These are phyloP conservation scores for Camellia lanceoleosa DNA, from an alignment of 148 eudicot genomes.

Conservation along the genomic window DNA sequence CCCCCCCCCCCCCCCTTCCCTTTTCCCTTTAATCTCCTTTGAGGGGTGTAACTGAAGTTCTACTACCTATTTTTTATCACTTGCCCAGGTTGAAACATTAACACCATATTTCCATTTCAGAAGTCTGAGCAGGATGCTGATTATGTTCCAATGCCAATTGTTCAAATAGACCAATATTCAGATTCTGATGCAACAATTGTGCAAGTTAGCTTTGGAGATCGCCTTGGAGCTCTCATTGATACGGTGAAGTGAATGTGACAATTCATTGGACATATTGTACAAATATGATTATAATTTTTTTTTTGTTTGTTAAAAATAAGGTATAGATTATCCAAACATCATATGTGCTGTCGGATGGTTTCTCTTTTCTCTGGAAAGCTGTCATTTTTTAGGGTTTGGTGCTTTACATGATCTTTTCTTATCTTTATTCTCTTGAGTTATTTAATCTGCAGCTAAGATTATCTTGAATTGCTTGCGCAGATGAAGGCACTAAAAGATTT, in stretches of 20 bases:
- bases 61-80: background rate
- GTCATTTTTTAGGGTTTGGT: background rate
- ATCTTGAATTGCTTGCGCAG: slow-evolving; percentile 44
- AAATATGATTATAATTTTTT: background rate
- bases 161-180: slow-evolving; percentile 80
- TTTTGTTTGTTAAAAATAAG: background rate
- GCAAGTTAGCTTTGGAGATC: slow-evolving; percentile 96
- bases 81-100: slow-evolving; percentile 5
- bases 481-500: slow-evolving; percentile 88
- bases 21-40: background rate
- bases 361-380: background rate
- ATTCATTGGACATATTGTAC: background rate
- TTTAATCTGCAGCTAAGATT: slow-evolving; percentile 2
- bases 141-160: slow-evolving; percentile 77
- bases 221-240: slow-evolving; percentile 93
- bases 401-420: background rate
- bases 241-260: slow-evolving; percentile 49
- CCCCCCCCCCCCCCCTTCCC: no score
- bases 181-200: slow-evolving; percentile 79
- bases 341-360: background rate
- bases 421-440: background rate
- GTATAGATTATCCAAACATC: background rate
- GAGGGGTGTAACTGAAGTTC: background rate
- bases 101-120: slow-evolving; percentile 29
- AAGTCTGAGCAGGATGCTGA: slow-evolving; percentile 57